Evolutionary conservation across 768 basidiomycete genomes (phyloP).

Genomic region (Suillus alpinus): DNA sequence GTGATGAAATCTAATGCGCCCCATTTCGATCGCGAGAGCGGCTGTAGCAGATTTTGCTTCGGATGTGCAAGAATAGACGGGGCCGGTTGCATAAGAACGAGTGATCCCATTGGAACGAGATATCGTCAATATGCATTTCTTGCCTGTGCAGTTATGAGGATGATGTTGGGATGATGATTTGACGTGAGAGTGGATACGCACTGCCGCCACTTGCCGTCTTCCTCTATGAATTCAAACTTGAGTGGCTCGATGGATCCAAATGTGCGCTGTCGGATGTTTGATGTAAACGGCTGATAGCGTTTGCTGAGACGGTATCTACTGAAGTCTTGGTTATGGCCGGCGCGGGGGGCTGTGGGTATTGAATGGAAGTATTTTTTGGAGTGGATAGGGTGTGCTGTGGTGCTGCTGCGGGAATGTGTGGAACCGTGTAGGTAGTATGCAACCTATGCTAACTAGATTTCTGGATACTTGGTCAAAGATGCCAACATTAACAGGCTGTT

Average conservation of each 20-base stretch:
- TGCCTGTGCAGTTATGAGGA: slow-evolving; percentile 38
- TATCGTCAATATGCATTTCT: slow-evolving; percentile 62
- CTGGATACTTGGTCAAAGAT: slow-evolving; percentile 23
- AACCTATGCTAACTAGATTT: slow-evolving; percentile 29
- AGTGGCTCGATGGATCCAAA: slow-evolving; percentile 42
- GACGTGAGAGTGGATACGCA: slow-evolving; percentile 17
- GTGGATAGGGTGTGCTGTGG: background rate
- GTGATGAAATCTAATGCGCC: slow-evolving; percentile 59
- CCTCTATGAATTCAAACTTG: slow-evolving; percentile 48
- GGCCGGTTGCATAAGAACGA: slow-evolving; percentile 53
- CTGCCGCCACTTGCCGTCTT: slow-evolving; percentile 33
- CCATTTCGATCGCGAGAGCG: slow-evolving; percentile 53
- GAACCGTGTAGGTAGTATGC: slow-evolving; percentile 22
- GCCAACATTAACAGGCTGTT: background rate
- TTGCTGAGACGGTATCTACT: slow-evolving; percentile 11
- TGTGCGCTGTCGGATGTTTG: slow-evolving; percentile 39
- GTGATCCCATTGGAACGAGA: slow-evolving; percentile 49
- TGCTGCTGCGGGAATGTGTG: background rate
- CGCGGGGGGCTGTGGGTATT: slow-evolving; percentile 6
- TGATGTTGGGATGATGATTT: slow-evolving; percentile 6
- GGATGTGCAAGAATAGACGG: slow-evolving; percentile 39
- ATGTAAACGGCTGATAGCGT: slow-evolving; percentile 36
- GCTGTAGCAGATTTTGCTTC: slow-evolving; percentile 58
- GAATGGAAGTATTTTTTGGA: background rate
- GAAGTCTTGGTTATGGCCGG: background rate